These are phyloP conservation scores for Geum urbanum DNA, from an alignment of 306 rosid species.

Conservation along the genomic window DNA sequence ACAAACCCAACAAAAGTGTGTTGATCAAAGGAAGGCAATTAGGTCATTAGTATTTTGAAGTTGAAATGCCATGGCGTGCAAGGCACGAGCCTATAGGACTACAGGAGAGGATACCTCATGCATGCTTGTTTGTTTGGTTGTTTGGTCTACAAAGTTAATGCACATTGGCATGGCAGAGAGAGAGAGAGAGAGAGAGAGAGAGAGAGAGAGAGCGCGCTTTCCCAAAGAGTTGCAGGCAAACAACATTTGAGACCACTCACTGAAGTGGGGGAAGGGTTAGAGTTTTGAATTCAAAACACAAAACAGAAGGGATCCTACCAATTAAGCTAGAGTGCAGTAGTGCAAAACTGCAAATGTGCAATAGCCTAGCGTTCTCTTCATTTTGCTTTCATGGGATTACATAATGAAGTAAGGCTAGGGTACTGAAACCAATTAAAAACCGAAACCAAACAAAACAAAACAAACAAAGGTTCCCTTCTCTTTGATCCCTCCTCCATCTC, in stretches of 20 bases:
- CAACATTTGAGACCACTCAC: conserved; percentile 24
- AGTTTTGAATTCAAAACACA: conserved; percentile 33
- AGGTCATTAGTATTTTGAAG: neutral
- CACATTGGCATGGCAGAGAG: neutral
- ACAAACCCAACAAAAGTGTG: neutral
- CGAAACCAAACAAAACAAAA: conserved; percentile 20
- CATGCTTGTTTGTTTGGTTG: conserved; percentile 1
- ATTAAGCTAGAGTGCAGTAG: neutral
- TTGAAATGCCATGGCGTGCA: neutral
- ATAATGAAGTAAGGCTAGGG: conserved; percentile 10
- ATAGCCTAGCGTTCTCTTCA: no score
- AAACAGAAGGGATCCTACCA: conserved; percentile 25
- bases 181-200: no score
- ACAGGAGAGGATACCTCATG: neutral
- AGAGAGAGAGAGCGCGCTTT: neutral
- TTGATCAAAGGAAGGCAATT: neutral
- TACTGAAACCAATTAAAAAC: conserved; percentile 11
- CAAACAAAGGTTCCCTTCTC: conserved; percentile 32
- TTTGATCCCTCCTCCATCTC: neutral
- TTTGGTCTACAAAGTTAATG: conserved; percentile 13
- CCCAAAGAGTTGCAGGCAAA: conserved; percentile 35
- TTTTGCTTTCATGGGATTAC: conserved; percentile 28
- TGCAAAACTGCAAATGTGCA: no score
- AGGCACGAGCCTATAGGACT: neutral
- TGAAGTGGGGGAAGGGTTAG: conserved; percentile 23